Evolutionary conservation across 1,139 yeast genomes (phyloP).

Genomic region (Saccharomycopsis hybrid): DNA sequence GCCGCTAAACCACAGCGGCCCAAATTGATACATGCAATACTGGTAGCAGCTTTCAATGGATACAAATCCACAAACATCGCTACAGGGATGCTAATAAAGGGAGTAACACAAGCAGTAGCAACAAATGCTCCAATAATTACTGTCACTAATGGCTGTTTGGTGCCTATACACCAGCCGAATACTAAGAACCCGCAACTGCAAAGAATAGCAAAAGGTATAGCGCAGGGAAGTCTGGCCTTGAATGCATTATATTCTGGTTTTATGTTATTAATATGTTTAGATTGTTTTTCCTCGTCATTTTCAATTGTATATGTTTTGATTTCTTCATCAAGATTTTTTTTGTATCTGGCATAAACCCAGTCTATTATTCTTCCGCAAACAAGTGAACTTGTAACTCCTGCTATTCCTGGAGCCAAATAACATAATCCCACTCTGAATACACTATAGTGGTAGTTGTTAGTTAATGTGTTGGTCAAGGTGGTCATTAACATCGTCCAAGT

Average conservation of each 20-base stretch:
- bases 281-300: slow-evolving; percentile 1
- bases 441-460: slow-evolving; percentile 41
- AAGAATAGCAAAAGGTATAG: slow-evolving; percentile 1
- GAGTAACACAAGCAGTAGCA: not conserved
- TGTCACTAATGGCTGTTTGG: slow-evolving; percentile 5
- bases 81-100: slow-evolving; percentile 3
- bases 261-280: too few species aligned
- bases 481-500: slow-evolving; percentile 68
- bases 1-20: slow-evolving; percentile 57
- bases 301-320: too few species aligned
- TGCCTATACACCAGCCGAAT: slow-evolving; percentile 11
- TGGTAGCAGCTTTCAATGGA: slow-evolving; percentile 53
- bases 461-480: slow-evolving; percentile 49
- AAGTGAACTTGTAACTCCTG: slow-evolving; percentile 48
- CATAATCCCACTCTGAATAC: slow-evolving; percentile 57
- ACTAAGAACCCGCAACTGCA: slow-evolving; percentile 1
- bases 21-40: slow-evolving; percentile 53
- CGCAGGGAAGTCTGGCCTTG: slow-evolving; percentile 38
- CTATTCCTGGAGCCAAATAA: slow-evolving; percentile 54
- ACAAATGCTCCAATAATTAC: slow-evolving; percentile 8
- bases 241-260: slow-evolving; percentile 26
- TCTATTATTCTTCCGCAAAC: slow-evolving; percentile 43
- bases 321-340: too few species aligned
- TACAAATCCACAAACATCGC: slow-evolving; percentile 25
- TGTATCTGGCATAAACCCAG: slow-evolving; percentile 34